A percentile compares a stretch with the other conserved stretches of the same genome.
Conservation (phyloP, 2,329 filamentous ascomycete species). For the Blastomyces parvus region DNA sequence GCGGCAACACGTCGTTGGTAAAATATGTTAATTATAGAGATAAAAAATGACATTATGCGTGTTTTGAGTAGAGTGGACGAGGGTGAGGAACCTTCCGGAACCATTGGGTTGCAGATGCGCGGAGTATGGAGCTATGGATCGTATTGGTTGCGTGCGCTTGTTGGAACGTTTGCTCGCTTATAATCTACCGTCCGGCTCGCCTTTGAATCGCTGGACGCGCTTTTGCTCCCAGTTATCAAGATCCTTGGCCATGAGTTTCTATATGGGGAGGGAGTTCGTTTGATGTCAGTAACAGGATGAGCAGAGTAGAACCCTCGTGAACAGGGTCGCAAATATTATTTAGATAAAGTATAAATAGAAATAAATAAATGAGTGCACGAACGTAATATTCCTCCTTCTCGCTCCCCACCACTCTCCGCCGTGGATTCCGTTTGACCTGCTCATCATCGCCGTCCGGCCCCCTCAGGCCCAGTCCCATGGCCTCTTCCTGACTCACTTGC, state of each 20-base stretch:
- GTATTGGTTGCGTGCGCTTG: neutral
- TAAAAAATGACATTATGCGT: no score
- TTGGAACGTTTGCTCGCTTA: conserved; percentile 28
- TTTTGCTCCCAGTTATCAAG: conserved; percentile 96
- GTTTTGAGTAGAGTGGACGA: no score
- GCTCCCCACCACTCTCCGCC: conserved; percentile 34
- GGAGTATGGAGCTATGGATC: neutral
- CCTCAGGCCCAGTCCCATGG: conserved; percentile 65
- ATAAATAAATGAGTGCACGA: conserved; percentile 16
- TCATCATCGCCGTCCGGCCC: conserved; percentile 60
- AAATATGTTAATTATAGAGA: no score
- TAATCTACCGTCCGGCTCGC: conserved; percentile 78
- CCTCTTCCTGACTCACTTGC: conserved; percentile 76
- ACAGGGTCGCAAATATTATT: neutral
- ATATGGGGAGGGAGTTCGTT: conserved; percentile 11
- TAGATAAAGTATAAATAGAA: neutral
- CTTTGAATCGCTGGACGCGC: conserved; percentile 76
- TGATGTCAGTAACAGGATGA: conserved; percentile 12
- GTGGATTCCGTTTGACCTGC: conserved; percentile 51
- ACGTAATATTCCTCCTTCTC: conserved; percentile 42
- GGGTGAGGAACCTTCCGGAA: neutral
- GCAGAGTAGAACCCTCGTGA: neutral
- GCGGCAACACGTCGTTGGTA: no score
- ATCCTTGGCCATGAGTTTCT: conserved; percentile 79
- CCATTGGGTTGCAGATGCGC: neutral